Evolutionary conservation across 352 stramenopile species (phyloP).

Genomic region (Ophiocytium majus): DNA sequence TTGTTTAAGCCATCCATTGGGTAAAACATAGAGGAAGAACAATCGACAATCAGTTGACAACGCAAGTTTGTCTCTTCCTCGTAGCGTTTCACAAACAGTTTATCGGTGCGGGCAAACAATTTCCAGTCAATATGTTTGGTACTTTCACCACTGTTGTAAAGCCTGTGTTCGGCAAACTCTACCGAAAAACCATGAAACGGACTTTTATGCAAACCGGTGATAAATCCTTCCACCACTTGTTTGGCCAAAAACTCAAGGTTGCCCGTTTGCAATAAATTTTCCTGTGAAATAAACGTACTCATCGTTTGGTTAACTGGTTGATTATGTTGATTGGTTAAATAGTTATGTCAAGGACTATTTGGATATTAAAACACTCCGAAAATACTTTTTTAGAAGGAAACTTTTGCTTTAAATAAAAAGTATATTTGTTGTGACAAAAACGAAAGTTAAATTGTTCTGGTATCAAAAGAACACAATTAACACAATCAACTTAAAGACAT

Average conservation of each 20-base stretch:
- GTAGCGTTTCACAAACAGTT: slow-evolving; percentile 14
- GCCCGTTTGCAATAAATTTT: too few species aligned
- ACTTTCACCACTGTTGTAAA: slow-evolving; percentile 5
- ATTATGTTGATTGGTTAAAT: too few species aligned
- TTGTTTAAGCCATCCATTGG: neutral
- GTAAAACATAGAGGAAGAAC: neutral
- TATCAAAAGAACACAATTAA: too few species aligned
- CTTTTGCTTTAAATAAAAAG: too few species aligned
- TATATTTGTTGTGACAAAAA: too few species aligned
- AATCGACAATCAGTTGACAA: neutral
- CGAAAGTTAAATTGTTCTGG: too few species aligned
- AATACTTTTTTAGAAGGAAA: too few species aligned
- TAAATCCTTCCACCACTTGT: slow-evolving; percentile 14
- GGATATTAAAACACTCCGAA: too few species aligned
- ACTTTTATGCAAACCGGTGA: slow-evolving; percentile 11
- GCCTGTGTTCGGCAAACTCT: slow-evolving; percentile 1
- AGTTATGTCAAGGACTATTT: too few species aligned
- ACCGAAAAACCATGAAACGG: slow-evolving; percentile 18
- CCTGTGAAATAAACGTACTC: too few species aligned
- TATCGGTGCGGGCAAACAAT: slow-evolving; percentile 10
- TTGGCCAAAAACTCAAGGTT: neutral
- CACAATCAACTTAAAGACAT: too few species aligned
- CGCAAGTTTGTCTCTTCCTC: slow-evolving; percentile 9
- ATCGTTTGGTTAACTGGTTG: too few species aligned
- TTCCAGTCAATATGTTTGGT: slow-evolving; percentile 17